Percentiles rank a stretch among this genome's conserved stretches.
These are phyloP conservation scores for Aspergillus caelatus DNA, from an alignment of 2,329 filamentous ascomycete species.

Conservation along the genomic window DNA sequence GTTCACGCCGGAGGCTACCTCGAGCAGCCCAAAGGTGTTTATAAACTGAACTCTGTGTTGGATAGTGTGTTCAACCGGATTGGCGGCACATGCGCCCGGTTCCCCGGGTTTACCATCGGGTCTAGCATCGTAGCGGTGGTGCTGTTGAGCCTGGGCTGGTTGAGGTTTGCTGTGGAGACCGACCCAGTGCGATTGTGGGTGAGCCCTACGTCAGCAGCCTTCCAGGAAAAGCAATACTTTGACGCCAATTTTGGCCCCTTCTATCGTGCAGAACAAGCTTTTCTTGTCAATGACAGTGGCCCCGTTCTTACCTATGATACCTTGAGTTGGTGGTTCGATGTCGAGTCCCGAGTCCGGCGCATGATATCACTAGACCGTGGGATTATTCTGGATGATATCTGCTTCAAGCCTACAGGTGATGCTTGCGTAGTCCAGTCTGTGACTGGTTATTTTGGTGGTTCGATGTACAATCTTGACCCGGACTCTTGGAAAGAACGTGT, in stretches of 20 bases:
- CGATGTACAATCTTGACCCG: slow-evolving; percentile 63
- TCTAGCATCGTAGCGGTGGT: slow-evolving; percentile 74
- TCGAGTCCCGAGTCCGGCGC: slow-evolving; percentile 75
- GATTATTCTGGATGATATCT: slow-evolving; percentile 77
- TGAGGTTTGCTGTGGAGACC: slow-evolving; percentile 84
- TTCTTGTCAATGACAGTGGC: slow-evolving; percentile 87
- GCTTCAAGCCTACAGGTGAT: slow-evolving; percentile 88
- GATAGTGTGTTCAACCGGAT: slow-evolving; percentile 79
- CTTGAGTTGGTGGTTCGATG: slow-evolving; percentile 88
- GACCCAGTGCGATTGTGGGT: slow-evolving; percentile 95
- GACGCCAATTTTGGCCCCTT: slow-evolving; percentile 93
- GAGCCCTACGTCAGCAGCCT: slow-evolving; percentile 87
- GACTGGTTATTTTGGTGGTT: slow-evolving; percentile 81
- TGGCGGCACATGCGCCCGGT: slow-evolving; percentile 78
- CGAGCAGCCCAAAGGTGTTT: slow-evolving; percentile 76
- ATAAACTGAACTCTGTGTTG: slow-evolving; percentile 80
- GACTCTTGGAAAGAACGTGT: slow-evolving; percentile 73
- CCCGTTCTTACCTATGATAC: slow-evolving; percentile 89
- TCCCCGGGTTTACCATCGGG: slow-evolving; percentile 80
- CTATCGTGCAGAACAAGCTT: slow-evolving; percentile 90
- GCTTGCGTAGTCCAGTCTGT: slow-evolving; percentile 92
- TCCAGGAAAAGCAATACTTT: slow-evolving; percentile 91
- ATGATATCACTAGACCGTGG: slow-evolving; percentile 71
- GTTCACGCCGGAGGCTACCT: slow-evolving; percentile 75
- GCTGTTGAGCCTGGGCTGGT: slow-evolving; percentile 83